Base-by-base conservation (phyloP, 202 grass and related monocot species). In the Sporobolus alterniflorus region DNA sequence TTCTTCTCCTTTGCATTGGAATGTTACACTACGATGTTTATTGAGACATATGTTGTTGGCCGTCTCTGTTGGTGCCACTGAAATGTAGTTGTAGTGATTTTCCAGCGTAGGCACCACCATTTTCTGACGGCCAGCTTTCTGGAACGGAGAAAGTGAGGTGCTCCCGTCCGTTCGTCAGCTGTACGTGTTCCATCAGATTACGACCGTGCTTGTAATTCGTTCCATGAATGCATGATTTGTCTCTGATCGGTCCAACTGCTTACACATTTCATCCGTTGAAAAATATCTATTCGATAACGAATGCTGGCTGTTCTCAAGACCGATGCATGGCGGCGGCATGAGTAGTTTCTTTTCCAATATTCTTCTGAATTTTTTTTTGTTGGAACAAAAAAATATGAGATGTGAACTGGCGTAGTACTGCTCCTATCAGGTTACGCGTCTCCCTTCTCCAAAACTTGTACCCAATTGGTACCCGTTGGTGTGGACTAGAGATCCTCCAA, bases 41-140 rank as follows among this genome's bases (percentile, higher is more conserved):
- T n/a, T 16, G 75, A n/a, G 48, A 63, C 69, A 75, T 18, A n/a
- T 61, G 40, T 49, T 30, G 69, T 42, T 67, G 75, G 52, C 39
- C 12, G 40, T 83, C 48, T 12, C 41, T 78, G 56, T 78, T 67
- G 82, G 63, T 75, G 55, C 54, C 46, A 64, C 77, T 40, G 62
- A 36, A 47, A 31, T 49, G 30, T 39, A 67, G 61, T 31, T 7
- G 44, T 51, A 78, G 29, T 75, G 81, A 69, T 67, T 89, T 80
- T 75, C 50, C 60, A 64, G 8, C 52, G 69, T 80, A 62, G 18
- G 44, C 47, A 40, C 39, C 62, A 1, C 48, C 22, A 43, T 79
- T 36, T 25, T 71, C 14, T 32, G 34, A 22, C 31, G 78, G 42
- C 14, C 54, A 77, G 7, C 30, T 54, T 76, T 87, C 29, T 6